Percentiles rank a stretch among this genome's conserved stretches.
Conservation (phyloP, 257 asterid genomes). For the Ehretia macrophylla region DNA sequence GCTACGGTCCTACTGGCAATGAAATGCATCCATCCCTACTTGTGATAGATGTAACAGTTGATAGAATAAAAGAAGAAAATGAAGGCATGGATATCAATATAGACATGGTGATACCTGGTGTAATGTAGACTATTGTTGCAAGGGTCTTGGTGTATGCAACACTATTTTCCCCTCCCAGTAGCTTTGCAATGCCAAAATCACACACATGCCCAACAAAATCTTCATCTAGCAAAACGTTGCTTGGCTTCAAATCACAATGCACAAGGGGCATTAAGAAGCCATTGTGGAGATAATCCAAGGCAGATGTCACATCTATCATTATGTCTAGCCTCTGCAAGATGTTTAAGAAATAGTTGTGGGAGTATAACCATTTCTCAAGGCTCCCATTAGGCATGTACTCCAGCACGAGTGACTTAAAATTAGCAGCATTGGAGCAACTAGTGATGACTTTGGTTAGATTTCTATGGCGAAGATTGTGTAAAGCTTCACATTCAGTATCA, state of each 20-base stretch:
- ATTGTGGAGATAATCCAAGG: slow-evolving; percentile 16
- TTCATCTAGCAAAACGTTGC: slow-evolving; percentile 15
- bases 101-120: background rate
- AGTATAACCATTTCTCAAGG: background rate
- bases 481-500: slow-evolving; percentile 13
- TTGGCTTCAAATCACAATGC: slow-evolving; percentile 21
- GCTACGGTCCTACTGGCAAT: too few species aligned
- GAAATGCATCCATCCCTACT: too few species aligned
- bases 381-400: slow-evolving; percentile 20
- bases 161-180: background rate
- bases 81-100: background rate
- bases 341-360: background rate
- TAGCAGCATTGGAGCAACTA: slow-evolving; percentile 3
- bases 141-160: background rate
- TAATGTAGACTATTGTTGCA: slow-evolving; percentile 21
- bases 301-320: background rate
- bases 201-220: slow-evolving; percentile 12
- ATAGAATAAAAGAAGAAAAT: background rate
- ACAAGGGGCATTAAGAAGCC: slow-evolving; percentile 12
- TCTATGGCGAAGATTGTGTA: slow-evolving; percentile 17
- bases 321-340: background rate
- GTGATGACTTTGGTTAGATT: slow-evolving; percentile 12
- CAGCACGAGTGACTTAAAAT: slow-evolving; percentile 9
- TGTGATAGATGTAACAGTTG: background rate
- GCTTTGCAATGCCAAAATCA: slow-evolving; percentile 28